A percentile compares a stretch with the other conserved stretches of the same genome.
phyloP scores from a whole-genome alignment of 441 rosid species.

The Mallotus japonicus region DNA sequence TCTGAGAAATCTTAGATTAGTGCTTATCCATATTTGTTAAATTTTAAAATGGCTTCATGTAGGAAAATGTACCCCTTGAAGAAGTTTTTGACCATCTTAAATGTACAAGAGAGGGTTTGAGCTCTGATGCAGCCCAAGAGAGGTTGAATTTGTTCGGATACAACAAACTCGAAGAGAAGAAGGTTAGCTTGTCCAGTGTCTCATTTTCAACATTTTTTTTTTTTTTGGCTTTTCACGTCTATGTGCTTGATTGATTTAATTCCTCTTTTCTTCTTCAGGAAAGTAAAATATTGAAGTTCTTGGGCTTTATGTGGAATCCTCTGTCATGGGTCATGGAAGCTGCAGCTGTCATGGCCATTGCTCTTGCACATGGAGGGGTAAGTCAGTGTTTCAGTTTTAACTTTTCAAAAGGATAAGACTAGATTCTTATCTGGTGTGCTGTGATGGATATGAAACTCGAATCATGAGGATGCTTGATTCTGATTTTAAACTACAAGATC shows the following conservation, averaged over 20 bases:
- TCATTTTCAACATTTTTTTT: background rate
- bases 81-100: slow-evolving; percentile 56
- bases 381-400: slow-evolving; percentile 23
- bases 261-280: slow-evolving; percentile 42
- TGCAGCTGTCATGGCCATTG: slow-evolving; percentile 94
- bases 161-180: slow-evolving; percentile 67
- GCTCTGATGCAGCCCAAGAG: slow-evolving; percentile 37
- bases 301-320: slow-evolving; percentile 98
- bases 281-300: slow-evolving; percentile 74
- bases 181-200: slow-evolving; percentile 30
- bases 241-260: background rate
- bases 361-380: slow-evolving; percentile 84
- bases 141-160: slow-evolving; percentile 53
- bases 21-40: background rate
- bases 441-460: background rate
- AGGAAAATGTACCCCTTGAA: slow-evolving; percentile 55
- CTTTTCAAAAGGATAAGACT: background rate
- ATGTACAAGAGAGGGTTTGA: slow-evolving; percentile 47
- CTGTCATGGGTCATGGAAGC: slow-evolving; percentile 98
- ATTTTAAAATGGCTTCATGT: slow-evolving; percentile 21
- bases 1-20: no score
- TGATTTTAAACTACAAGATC: background rate
- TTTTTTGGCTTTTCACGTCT: background rate
- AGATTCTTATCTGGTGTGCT: background rate
- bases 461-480: background rate